Evolutionary conservation across 352 stramenopile species (phyloP).

Genomic region (Globisporangium spiculum): DNA sequence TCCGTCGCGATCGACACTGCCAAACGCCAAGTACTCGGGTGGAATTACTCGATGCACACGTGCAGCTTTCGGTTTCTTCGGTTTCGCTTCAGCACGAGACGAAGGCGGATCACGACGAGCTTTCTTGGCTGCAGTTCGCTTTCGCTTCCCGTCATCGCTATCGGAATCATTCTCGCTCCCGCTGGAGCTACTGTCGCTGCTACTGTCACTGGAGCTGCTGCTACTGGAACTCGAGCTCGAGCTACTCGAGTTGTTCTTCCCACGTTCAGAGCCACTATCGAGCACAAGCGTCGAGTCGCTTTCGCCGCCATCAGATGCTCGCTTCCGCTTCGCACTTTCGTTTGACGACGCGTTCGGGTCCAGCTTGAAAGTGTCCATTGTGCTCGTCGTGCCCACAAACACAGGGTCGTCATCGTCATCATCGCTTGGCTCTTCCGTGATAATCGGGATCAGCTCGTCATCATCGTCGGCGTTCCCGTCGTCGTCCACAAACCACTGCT

Average conservation of each 20-base stretch:
- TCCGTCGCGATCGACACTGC: conserved; percentile 34
- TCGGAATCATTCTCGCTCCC: conserved; percentile 18
- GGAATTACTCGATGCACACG: conserved; percentile 26
- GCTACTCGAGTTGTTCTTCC: conserved; percentile 23
- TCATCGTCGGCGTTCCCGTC: conserved; percentile 10
- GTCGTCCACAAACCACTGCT: conserved; percentile 20
- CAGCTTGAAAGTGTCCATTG: neutral
- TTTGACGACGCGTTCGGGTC: neutral
- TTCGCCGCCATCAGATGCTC: conserved; percentile 15
- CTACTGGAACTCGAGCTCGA: conserved; percentile 21
- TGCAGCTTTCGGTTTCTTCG: conserved; percentile 11
- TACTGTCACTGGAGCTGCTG: conserved; percentile 3
- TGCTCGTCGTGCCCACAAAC: conserved; percentile 11
- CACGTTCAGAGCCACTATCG: conserved; percentile 8
- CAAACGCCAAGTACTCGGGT: conserved; percentile 47
- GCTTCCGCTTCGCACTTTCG: conserved; percentile 12
- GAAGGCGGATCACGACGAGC: conserved; percentile 10
- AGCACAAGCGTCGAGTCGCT: conserved; percentile 33
- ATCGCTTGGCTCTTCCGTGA: conserved; percentile 6
- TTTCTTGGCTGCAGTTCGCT: conserved; percentile 8
- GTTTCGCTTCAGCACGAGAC: neutral
- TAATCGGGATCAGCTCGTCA: conserved; percentile 12
- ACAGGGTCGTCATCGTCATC: conserved; percentile 15
- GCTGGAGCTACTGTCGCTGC: conserved; percentile 19
- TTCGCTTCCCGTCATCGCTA: conserved; percentile 15